Evolutionary conservation across 345 rosid genomes (phyloP).

Genomic region (Syzygium oleosum): DNA sequence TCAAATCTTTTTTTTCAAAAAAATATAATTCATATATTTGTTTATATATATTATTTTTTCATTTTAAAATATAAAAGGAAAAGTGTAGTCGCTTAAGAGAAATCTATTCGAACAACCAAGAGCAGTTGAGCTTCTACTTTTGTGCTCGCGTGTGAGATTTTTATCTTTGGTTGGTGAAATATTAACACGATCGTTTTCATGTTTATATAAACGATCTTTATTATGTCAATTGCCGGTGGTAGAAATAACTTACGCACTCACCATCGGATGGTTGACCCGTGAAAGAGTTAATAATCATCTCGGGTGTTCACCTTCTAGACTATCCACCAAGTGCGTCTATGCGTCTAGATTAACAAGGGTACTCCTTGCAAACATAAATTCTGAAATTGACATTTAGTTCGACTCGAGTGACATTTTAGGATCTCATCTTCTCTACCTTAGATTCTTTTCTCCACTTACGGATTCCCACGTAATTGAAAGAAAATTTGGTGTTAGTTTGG

Average conservation of each 20-base stretch:
- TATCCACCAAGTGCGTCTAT: not conserved
- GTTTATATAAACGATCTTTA: not conserved
- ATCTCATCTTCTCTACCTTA: not conserved
- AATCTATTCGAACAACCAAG: not conserved
- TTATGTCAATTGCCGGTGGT: not conserved
- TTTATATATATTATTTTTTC: too few relatives aligned
- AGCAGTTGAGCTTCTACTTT: not conserved
- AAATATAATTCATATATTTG: too few relatives aligned
- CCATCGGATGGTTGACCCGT: not conserved
- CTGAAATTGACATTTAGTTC: not conserved
- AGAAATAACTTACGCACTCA: too few relatives aligned
- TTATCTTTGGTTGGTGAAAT: not conserved
- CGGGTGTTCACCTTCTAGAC: not conserved
- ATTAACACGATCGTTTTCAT: too few relatives aligned
- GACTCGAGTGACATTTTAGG: not conserved
- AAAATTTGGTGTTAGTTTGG: not conserved
- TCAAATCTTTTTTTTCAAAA: too few relatives aligned
- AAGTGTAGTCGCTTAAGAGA: not conserved
- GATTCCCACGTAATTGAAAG: not conserved
- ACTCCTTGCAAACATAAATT: too few relatives aligned
- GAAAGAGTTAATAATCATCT: not conserved
- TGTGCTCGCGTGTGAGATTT: rapidly evolving
- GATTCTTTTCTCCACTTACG: not conserved
- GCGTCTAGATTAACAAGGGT: not conserved
- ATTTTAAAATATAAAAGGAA: too few relatives aligned